Evolutionary conservation across 2,329 filamentous ascomycete genomes (phyloP).

Genomic region (Diatrype stigma): DNA sequence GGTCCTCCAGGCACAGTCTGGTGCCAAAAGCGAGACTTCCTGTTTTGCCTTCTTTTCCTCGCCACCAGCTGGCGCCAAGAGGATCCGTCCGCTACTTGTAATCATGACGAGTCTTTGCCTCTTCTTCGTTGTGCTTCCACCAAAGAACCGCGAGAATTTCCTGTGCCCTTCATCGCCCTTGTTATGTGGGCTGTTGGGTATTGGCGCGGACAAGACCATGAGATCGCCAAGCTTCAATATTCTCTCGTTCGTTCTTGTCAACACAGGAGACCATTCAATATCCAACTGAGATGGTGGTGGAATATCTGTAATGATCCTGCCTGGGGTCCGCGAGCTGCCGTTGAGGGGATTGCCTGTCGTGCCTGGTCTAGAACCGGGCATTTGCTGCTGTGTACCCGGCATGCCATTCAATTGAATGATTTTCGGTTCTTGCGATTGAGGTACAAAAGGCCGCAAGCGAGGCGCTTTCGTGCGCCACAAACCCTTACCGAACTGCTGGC

Average conservation of each 20-base stretch:
- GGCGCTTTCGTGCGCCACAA: slow-evolving; percentile 91
- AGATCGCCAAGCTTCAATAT: slow-evolving; percentile 93
- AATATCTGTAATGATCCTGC: slow-evolving; percentile 86
- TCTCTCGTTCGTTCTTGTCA: slow-evolving; percentile 85
- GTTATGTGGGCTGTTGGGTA: slow-evolving; percentile 68
- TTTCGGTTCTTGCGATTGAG: slow-evolving; percentile 68
- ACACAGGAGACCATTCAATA: slow-evolving; percentile 96
- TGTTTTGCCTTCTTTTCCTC: slow-evolving; percentile 95
- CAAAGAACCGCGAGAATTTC: slow-evolving; percentile 91
- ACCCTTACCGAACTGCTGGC: slow-evolving; percentile 74
- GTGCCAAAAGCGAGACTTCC: slow-evolving; percentile 77
- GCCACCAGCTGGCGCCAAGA: slow-evolving; percentile 85
- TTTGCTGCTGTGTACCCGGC: slow-evolving; percentile 27
- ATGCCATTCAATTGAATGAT: slow-evolving; percentile 69
- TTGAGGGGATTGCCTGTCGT: slow-evolving; percentile 37
- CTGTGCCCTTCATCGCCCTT: slow-evolving; percentile 73
- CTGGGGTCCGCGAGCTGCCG: slow-evolving; percentile 56
- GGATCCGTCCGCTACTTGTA: slow-evolving; percentile 83
- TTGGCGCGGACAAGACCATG: slow-evolving; percentile 74
- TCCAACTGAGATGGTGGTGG: slow-evolving; percentile 95
- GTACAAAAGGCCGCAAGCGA: slow-evolving; percentile 76
- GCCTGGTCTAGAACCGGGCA: slow-evolving; percentile 22
- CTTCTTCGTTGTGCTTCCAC: slow-evolving; percentile 86
- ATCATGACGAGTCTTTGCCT: slow-evolving; percentile 91
- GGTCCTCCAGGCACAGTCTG: slow-evolving; percentile 74